Evolutionary conservation across 768 basidiomycete species (phyloP).

Genomic region (Suillus cothurnatus): DNA sequence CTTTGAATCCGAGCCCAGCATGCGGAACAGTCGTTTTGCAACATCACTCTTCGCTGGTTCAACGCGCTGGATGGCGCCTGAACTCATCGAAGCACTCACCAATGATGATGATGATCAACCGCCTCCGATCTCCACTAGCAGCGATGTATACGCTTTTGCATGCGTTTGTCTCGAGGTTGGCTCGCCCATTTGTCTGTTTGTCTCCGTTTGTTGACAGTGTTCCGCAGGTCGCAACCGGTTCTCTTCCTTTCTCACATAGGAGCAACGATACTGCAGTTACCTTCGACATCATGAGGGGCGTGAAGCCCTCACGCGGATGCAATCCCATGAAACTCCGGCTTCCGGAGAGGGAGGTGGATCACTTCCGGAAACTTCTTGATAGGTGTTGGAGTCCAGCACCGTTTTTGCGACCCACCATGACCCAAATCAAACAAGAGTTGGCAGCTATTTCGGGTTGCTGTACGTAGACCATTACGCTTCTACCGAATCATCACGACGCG

Average conservation of each 20-base stretch:
- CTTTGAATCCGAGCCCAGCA: constrained; percentile 28
- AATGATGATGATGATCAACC: constrained; percentile 44
- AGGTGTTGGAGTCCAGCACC: constrained; percentile 47
- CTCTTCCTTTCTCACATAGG: constrained; percentile 53
- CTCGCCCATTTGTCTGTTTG: neutral
- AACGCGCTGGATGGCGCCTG: constrained; percentile 51
- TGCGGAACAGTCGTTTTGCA: constrained; percentile 27
- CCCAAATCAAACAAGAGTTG: constrained; percentile 31
- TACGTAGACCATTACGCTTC: neutral
- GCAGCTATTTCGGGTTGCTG: constrained; percentile 12
- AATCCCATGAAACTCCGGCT: constrained; percentile 22
- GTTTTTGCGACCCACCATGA: constrained; percentile 45
- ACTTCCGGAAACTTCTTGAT: constrained; percentile 48
- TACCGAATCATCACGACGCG: neutral
- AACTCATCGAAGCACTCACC: constrained; percentile 51
- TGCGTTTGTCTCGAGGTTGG: constrained; percentile 61
- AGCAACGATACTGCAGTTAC: constrained; percentile 58
- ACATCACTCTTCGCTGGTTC: constrained; percentile 38
- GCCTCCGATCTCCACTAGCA: constrained; percentile 50
- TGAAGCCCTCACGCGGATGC: constrained; percentile 44
- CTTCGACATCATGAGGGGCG: constrained; percentile 54
- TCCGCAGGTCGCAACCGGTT: constrained; percentile 50
- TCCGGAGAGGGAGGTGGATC: constrained; percentile 25
- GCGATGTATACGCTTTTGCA: constrained; percentile 63
- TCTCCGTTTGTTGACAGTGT: neutral